Conservation (phyloP, 2,329 filamentous ascomycete species). For the Colletotrichum camelliae region DNA sequence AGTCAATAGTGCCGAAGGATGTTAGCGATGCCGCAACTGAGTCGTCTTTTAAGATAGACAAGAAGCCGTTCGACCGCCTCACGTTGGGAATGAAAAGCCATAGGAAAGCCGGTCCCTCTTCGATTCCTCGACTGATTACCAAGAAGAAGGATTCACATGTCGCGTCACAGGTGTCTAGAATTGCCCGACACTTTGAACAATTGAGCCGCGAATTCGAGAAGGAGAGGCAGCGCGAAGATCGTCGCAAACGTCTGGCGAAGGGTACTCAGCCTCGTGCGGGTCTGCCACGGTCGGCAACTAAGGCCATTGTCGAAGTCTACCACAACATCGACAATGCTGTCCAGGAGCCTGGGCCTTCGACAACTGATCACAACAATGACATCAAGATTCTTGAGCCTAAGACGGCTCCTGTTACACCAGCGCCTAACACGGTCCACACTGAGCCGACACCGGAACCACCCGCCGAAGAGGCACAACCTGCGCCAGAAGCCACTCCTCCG, state of each 20-base stretch:
- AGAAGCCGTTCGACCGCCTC: slow-evolving; percentile 77
- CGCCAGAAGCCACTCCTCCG: slow-evolving; percentile 5
- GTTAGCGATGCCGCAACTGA: slow-evolving; percentile 37
- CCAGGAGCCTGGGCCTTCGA: slow-evolving; percentile 73
- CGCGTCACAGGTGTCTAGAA: slow-evolving; percentile 85
- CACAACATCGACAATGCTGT: slow-evolving; percentile 93
- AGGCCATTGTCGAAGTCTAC: slow-evolving; percentile 95
- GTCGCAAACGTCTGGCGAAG: slow-evolving; percentile 79
- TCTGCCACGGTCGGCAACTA: slow-evolving; percentile 85
- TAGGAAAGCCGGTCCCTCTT: slow-evolving; percentile 66
- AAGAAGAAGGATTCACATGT: slow-evolving; percentile 80
- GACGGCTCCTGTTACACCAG: slow-evolving; percentile 10
- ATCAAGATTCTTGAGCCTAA: slow-evolving; percentile 16
- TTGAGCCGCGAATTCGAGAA: slow-evolving; percentile 96
- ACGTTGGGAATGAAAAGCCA: slow-evolving; percentile 69
- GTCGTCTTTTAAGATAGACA: slow-evolving; percentile 63
- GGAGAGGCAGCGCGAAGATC: slow-evolving; percentile 80
- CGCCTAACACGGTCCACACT: slow-evolving; percentile 6
- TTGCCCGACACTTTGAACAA: slow-evolving; percentile 96
- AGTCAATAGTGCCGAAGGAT: slow-evolving; percentile 42
- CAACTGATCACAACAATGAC: slow-evolving; percentile 48
- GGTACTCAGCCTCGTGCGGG: slow-evolving; percentile 77
- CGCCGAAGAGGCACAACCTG: neutral
- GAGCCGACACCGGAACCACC: slow-evolving; percentile 23
- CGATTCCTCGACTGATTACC: slow-evolving; percentile 87